These are phyloP conservation scores for Daldinia loculata DNA, from an alignment of 495 filamentous ascomycete species.

Conservation along the genomic window DNA sequence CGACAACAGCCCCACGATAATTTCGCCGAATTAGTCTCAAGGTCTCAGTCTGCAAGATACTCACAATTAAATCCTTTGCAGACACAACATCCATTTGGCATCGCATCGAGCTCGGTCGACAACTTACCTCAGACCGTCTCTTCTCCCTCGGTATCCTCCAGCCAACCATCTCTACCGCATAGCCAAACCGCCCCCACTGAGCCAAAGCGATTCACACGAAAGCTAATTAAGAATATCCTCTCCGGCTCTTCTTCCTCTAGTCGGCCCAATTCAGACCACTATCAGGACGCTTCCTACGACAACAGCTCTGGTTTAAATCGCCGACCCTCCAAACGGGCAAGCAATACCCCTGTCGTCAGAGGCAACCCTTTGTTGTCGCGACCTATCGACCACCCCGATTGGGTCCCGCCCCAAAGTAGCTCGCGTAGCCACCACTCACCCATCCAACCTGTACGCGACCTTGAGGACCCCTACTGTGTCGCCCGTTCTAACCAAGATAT, in stretches of 20 bases:
- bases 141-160: conserved; percentile 41
- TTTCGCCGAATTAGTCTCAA: conserved; percentile 48
- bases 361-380: conserved; percentile 37
- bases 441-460: conserved; percentile 55
- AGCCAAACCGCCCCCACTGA: conserved; percentile 49
- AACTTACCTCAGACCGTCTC: conserved; percentile 50
- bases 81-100: conserved; percentile 37
- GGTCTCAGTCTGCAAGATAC: conserved; percentile 50
- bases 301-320: conserved; percentile 53
- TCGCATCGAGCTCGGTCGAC: conserved; percentile 50
- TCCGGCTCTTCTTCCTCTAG: conserved; percentile 49
- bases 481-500: conserved; percentile 51
- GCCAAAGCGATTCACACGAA: conserved; percentile 55
- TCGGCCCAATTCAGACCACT: conserved; percentile 47
- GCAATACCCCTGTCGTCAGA: conserved; percentile 47
- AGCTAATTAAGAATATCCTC: conserved; percentile 57
- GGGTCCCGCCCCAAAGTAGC: conserved; percentile 52
- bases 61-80: conserved; percentile 47
- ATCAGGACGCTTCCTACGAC: conserved; percentile 53
- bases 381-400: conserved; percentile 52
- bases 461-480: conserved; percentile 48
- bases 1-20: conserved; percentile 47
- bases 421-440: conserved; percentile 54
- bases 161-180: conserved; percentile 45
- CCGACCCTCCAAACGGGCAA: conserved; percentile 59